Base-by-base conservation (phyloP, 1,284 basidiomycete genomes). In the Porogramme epimiltina region DNA sequence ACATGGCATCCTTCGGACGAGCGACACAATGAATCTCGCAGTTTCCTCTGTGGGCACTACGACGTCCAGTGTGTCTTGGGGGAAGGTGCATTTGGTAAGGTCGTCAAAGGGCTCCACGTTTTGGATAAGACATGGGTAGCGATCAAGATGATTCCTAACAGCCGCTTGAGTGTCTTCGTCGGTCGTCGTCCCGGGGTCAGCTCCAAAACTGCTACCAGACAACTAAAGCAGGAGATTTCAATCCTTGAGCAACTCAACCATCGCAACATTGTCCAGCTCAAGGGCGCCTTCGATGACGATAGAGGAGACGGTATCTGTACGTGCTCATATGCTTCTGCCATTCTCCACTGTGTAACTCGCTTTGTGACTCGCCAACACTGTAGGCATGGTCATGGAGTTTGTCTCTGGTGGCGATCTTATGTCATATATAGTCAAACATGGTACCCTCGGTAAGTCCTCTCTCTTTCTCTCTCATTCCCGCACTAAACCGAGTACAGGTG, bases 371-470 rank as follows among this genome's bases (percentile, higher is more conserved):
- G 5, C 34, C 34, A 18, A 37, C 6, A 16, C 10, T 37, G 16
- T 55, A 91, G 89, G 85, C 65, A 75, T 93, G 25, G 87, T 93
- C 0, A 72, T 93, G 49, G 91, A 93, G 70, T 84, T 85, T 55
- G 79, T 96, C 3, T 82, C 88, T 25, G 94, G 95, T 16, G 94
- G 93, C 0, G 93, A 97, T 67, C 73, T 98, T 16, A 74, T 96
- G 16, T 89, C 93, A 58, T 85, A 83, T 61, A 93, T 95, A 56
- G 66, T 5, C 91, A 42, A 73, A 68, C 16, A 18, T 31, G 13
- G 63, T 8, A 70, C 4, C 67, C 71, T 3, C 86, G 89, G 2
- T 63, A 93, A 2, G 56, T 88, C 90, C 62, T 68, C 85, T 77
- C 18, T 37, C 26, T 2, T 15, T 10, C 2, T 16, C 19, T 3